Conservation (phyloP, 805 yeast genomes). For the Wickerhamomyces chaumierensis region DNA sequence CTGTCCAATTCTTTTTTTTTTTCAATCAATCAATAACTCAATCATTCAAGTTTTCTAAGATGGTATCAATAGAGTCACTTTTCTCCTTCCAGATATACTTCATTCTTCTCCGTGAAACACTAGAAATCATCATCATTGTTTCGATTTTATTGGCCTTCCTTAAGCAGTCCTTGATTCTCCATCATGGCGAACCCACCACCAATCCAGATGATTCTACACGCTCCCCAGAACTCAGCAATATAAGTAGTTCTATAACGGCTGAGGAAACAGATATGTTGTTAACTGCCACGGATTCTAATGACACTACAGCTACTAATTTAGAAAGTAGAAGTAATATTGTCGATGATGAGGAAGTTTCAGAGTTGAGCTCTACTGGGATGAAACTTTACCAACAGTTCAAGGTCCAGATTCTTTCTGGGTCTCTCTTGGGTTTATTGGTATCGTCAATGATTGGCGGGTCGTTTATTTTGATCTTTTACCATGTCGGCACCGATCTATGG, state of each 20-base stretch:
- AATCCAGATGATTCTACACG: too few species aligned
- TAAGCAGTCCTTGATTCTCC: constrained; percentile 40
- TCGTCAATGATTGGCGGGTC: constrained; percentile 66
- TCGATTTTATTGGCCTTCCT: constrained; percentile 65
- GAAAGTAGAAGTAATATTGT: constrained; percentile 6
- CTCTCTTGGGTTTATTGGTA: constrained; percentile 53
- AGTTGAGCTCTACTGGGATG: constrained; percentile 14
- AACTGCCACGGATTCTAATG: background rate
- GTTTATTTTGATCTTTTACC: constrained; percentile 60
- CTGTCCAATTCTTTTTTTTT: too few species aligned
- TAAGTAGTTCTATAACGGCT: background rate
- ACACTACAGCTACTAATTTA: background rate
- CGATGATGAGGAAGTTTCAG: background rate
- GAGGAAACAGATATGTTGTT: background rate
- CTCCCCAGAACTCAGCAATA: too few species aligned
- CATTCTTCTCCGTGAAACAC: constrained; percentile 60
- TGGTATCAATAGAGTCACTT: constrained; percentile 26
- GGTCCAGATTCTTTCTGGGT: constrained; percentile 77
- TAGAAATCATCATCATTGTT: constrained; percentile 67
- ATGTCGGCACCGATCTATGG: constrained; percentile 80
- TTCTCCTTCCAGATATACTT: constrained; percentile 69
- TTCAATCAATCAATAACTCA: too few species aligned
- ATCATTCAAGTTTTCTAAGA: too few species aligned
- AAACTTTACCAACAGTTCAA: constrained; percentile 33
- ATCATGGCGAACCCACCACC: constrained; percentile 16